These are phyloP conservation scores for Amaranthus cruentus DNA, from an alignment of 148 eudicot genomes.

Conservation along the genomic window DNA sequence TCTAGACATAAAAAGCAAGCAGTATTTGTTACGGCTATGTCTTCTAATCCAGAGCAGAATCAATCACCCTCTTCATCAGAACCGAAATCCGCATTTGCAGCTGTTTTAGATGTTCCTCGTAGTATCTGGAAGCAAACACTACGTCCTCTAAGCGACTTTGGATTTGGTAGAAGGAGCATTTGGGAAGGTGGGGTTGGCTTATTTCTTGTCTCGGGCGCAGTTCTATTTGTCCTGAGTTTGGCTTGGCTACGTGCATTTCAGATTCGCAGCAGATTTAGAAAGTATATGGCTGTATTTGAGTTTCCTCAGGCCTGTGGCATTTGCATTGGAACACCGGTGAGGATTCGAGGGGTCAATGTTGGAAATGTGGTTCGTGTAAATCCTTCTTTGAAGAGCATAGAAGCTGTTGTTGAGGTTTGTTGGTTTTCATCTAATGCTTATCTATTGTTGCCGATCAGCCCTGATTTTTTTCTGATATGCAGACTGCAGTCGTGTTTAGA, in stretches of 20 bases:
- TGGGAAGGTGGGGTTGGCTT: constrained; percentile 98
- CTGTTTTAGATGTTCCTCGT: constrained; percentile 52
- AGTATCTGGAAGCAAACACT: constrained; percentile 67
- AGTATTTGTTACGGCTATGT: constrained; percentile 36
- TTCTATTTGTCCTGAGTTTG: constrained; percentile 69
- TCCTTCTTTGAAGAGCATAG: constrained; percentile 67
- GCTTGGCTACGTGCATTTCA: constrained; percentile 90
- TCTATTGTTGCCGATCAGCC: not conserved
- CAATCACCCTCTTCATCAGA: constrained; percentile 41
- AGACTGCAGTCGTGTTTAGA: not conserved
- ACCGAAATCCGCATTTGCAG: constrained; percentile 43
- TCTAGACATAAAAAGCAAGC: constrained; percentile 34
- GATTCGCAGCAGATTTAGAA: constrained; percentile 63
- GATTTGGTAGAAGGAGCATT: constrained; percentile 81
- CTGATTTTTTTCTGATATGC: not conserved
- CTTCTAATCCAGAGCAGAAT: constrained; percentile 39
- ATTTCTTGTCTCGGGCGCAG: constrained; percentile 73
- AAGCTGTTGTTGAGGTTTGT: constrained; percentile 85
- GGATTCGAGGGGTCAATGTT: constrained; percentile 87
- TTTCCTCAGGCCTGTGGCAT: constrained; percentile 89
- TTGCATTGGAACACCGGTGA: constrained; percentile 74
- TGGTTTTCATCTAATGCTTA: constrained; percentile 14
- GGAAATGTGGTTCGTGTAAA: constrained; percentile 82
- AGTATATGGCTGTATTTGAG: constrained; percentile 68
- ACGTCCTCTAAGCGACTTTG: constrained; percentile 75